A percentile compares a stretch with the other conserved stretches of the same genome.
These are phyloP conservation scores for Monosporascus sp. DNA, from an alignment of 2,329 filamentous ascomycete species.

Conservation along the genomic window DNA sequence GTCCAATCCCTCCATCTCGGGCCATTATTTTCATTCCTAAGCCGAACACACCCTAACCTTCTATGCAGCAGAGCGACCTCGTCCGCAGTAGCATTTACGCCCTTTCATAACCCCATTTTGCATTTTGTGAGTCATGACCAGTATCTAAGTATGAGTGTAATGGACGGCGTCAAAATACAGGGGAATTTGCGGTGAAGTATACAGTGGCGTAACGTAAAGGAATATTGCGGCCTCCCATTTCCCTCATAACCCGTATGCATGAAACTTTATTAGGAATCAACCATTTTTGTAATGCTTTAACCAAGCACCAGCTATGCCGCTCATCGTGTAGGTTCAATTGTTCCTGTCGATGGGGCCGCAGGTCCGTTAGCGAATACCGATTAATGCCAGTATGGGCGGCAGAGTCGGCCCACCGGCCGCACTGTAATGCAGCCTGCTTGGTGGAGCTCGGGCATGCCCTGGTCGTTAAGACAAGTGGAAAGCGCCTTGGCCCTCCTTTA, in stretches of 20 bases:
- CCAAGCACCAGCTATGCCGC: too few species aligned
- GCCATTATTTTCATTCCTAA: constrained; percentile 2
- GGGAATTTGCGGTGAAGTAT: background rate
- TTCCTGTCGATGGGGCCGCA: too few species aligned
- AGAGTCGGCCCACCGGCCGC: background rate
- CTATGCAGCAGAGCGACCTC: constrained; percentile 4
- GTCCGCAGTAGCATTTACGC: constrained; percentile 1
- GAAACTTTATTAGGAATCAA: background rate
- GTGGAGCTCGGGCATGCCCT: background rate
- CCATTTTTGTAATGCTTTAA: background rate
- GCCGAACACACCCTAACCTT: constrained; percentile 7
- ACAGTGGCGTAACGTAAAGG: background rate
- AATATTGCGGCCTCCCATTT: background rate
- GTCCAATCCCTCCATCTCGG: background rate
- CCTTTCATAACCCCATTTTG: constrained; percentile 7
- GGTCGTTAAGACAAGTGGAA: constrained; percentile 79
- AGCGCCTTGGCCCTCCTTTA: constrained; percentile 92
- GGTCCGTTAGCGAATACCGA: too few species aligned
- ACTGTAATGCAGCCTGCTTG: background rate
- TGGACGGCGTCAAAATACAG: background rate
- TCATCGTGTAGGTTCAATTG: too few species aligned
- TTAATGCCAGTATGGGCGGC: too few species aligned
- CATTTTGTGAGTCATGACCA: constrained; percentile 12
- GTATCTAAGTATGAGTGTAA: constrained; percentile 8
- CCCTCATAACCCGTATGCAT: background rate